These are phyloP conservation scores for Hordeum marinum DNA, from an alignment of 176 grass and related monocot genomes.

Conservation along the genomic window DNA sequence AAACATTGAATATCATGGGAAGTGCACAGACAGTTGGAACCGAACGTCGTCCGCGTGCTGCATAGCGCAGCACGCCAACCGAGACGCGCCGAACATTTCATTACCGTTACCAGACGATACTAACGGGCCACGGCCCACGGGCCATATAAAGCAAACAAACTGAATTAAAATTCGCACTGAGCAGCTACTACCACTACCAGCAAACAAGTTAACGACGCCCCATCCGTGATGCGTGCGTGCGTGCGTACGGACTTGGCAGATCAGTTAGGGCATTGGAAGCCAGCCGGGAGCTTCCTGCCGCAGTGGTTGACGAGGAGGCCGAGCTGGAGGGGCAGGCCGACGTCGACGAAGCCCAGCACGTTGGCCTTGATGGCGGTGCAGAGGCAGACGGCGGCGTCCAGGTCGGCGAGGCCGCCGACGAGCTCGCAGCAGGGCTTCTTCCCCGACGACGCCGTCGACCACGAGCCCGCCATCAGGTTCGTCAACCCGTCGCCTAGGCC, in stretches of 20 bases:
- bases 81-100: too few species aligned
- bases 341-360: slow-evolving; percentile 10
- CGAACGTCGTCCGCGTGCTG: too few species aligned
- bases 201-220: not conserved
- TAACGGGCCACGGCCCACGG: too few species aligned
- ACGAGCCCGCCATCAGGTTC: not conserved
- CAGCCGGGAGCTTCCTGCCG: slow-evolving; percentile 57
- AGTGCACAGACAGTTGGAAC: too few species aligned
- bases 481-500: slow-evolving; percentile 1
- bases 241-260: not conserved
- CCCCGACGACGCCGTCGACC: not conserved
- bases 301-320: slow-evolving; percentile 30
- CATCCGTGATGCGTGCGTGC: not conserved
- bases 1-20: not conserved
- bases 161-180: not conserved
- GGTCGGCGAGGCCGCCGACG: slow-evolving; percentile 8
- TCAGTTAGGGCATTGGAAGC: slow-evolving; percentile 50
- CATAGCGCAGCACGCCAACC: too few species aligned
- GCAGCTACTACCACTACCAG: not conserved
- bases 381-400: slow-evolving; percentile 29
- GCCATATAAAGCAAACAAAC: too few species aligned
- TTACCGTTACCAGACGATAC: not conserved
- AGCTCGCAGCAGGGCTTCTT: slow-evolving; percentile 30
- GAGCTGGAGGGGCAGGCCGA: slow-evolving; percentile 1
- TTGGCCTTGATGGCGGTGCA: slow-evolving; percentile 32